Base-by-base conservation (phyloP, 78 protist genomes). In the Dictyostelium brefeldianum region DNA sequence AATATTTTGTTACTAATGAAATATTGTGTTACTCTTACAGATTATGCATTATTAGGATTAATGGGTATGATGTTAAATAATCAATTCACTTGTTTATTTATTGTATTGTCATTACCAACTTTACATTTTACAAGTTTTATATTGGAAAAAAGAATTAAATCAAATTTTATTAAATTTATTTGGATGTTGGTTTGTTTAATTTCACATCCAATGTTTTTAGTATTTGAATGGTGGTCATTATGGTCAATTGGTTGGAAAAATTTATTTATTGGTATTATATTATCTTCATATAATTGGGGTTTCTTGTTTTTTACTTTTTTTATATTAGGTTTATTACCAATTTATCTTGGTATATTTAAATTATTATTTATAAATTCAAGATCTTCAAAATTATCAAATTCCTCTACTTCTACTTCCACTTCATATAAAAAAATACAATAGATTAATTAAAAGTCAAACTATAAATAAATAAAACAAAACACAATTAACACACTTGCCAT, bases 41-140 rank as follows among this genome's bases (percentile, higher is more conserved):
- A 87, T 51, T 87, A 77, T 36, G 22, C 84, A 31, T 87, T 87
- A 64, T 18, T 87, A 51, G 46, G 79, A 7, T 77, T 77, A 50
- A 77, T 87, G 84, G 75, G 83, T 41, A 77, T 87, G 84, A 87
- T 87, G 84, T 27, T 74, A 50, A 87, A 87, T 77, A 87, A 87
- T 78, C 93, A 87, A 77, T 87, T 87, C 36, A 27, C 93, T 47
- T 78, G 84, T 87, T 50, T 87, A 77, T 87, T 87, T 43, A 64
- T 87, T 5, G 78, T 74, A 18, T 36, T 87, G 8, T 87, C 93
- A 46, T 27, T 87, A 77, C 93, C 93, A 48, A 64, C 79, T n/a
- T 29, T 77, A 64, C 93, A 87, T 17, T 41, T 87, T 47, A 77
- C 84, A 64, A 59, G 57, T 14, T 87, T 18, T 15, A 20, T 87